phyloP scores from a whole-genome alignment of 1,139 yeast genomes.

The Candida pseudoviswanathii region DNA sequence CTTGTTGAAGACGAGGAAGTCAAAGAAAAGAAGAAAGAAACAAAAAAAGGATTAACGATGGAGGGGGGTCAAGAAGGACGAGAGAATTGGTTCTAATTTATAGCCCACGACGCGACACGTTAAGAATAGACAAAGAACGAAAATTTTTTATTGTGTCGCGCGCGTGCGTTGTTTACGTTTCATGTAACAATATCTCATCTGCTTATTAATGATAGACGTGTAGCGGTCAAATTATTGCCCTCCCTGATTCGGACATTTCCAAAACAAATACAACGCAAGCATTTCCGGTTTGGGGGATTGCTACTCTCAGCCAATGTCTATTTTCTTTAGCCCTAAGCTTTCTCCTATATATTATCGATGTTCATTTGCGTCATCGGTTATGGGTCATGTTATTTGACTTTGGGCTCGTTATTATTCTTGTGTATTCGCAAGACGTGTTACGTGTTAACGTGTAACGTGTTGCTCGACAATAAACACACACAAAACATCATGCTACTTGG shows the following conservation, averaged over 20 bases:
- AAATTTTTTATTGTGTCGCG: constrained; percentile 5
- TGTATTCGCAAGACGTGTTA: neutral
- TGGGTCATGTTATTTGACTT: neutral
- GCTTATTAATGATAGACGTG: constrained; percentile 8
- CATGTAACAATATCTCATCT: neutral
- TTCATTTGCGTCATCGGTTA: constrained; percentile 3
- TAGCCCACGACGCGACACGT: constrained; percentile 7
- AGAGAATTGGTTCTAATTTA: constrained; percentile 2
- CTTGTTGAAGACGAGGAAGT: constrained; percentile 2
- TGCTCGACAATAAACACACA: neutral
- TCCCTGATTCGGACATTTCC: constrained; percentile 2
- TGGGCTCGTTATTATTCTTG: neutral
- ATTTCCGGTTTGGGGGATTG: neutral
- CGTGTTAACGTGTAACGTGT: constrained; percentile 4
- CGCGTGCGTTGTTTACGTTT: constrained; percentile 6
- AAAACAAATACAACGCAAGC: neutral
- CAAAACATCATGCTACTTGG: neutral
- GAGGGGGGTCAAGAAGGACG: too few relatives aligned
- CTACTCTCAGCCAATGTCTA: neutral
- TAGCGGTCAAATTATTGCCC: neutral
- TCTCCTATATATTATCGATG: neutral
- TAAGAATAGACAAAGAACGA: neutral
- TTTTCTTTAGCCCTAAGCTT: neutral
- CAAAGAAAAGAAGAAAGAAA: constrained; percentile 2
- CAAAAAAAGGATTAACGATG: too few relatives aligned